Evolutionary conservation across 106 monocot genomes (phyloP).

Genomic region (Agapanthus africanus): DNA sequence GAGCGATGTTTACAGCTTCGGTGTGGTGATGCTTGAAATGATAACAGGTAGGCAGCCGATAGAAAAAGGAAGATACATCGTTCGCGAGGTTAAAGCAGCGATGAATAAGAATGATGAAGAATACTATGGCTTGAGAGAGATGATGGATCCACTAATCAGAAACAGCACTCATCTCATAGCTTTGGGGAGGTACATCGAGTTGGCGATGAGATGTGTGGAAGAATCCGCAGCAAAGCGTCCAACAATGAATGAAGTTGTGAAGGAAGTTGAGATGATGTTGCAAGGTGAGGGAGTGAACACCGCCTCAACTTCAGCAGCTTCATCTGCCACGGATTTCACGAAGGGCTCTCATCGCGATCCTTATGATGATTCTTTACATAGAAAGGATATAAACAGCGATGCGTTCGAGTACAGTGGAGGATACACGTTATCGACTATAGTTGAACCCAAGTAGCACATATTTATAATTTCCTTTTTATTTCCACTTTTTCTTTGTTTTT

Average conservation of each 20-base stretch:
- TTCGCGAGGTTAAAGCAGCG: constrained; percentile 36
- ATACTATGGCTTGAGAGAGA: constrained; percentile 37
- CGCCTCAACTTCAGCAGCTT: constrained; percentile 24
- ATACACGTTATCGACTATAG: neutral
- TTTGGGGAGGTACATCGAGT: constrained; percentile 36
- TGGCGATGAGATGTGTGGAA: constrained; percentile 54
- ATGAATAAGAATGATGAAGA: constrained; percentile 30
- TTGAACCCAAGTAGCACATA: constrained; percentile 14
- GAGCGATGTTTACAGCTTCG: constrained; percentile 70
- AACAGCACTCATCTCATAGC: constrained; percentile 20
- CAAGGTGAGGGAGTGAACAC: constrained; percentile 23
- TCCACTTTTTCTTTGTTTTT: too few relatives aligned
- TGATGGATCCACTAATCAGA: constrained; percentile 39
- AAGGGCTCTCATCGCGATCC: constrained; percentile 14
- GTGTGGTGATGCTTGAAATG: constrained; percentile 59
- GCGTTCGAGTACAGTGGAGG: constrained; percentile 13
- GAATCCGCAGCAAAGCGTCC: constrained; percentile 33
- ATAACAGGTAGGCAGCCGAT: constrained; percentile 44
- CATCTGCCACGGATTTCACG: constrained; percentile 35
- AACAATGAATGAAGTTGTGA: constrained; percentile 54
- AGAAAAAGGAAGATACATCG: constrained; percentile 39
- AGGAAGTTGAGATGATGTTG: constrained; percentile 49
- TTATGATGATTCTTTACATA: constrained; percentile 13
- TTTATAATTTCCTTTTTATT: too few relatives aligned
- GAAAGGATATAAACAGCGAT: constrained; percentile 1